These are phyloP conservation scores for Xylaria digitata DNA, from an alignment of 2,329 filamentous ascomycete genomes.

Conservation along the genomic window DNA sequence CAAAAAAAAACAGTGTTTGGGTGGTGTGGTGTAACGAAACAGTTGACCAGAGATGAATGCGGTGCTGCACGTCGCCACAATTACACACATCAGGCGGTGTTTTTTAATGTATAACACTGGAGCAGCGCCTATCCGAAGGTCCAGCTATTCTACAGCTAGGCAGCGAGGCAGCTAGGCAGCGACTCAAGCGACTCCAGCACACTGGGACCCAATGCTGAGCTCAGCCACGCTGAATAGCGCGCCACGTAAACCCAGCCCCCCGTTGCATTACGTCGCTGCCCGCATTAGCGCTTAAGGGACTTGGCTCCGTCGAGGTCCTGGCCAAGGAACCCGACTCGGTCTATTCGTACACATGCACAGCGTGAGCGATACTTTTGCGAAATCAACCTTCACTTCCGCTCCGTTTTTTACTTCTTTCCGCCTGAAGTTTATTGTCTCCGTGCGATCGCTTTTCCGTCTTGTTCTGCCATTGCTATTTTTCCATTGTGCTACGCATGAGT, in stretches of 20 bases:
- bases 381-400: conserved; percentile 26
- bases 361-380: conserved; percentile 32
- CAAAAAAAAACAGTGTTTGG: background rate
- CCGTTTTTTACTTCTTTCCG: conserved; percentile 5
- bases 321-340: conserved; percentile 32
- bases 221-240: conserved; percentile 36
- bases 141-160: conserved; percentile 19
- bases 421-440: conserved; percentile 6
- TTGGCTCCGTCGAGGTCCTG: conserved; percentile 28
- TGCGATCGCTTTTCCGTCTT: conserved; percentile 15
- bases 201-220: conserved; percentile 27
- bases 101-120: background rate
- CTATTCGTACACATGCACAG: conserved; percentile 1
- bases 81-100: conserved; percentile 11
- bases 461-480: conserved; percentile 20
- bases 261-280: conserved; percentile 49
- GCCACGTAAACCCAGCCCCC: conserved; percentile 46
- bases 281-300: conserved; percentile 40
- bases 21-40: conserved; percentile 18
- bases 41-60: background rate
- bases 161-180: conserved; percentile 1
- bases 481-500: background rate
- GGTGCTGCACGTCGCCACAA: conserved; percentile 16
- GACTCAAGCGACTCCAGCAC: conserved; percentile 21
- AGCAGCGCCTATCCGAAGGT: background rate